phyloP scores from a whole-genome alignment of 495 filamentous ascomycete genomes.

The Xylaria bambusicola region DNA sequence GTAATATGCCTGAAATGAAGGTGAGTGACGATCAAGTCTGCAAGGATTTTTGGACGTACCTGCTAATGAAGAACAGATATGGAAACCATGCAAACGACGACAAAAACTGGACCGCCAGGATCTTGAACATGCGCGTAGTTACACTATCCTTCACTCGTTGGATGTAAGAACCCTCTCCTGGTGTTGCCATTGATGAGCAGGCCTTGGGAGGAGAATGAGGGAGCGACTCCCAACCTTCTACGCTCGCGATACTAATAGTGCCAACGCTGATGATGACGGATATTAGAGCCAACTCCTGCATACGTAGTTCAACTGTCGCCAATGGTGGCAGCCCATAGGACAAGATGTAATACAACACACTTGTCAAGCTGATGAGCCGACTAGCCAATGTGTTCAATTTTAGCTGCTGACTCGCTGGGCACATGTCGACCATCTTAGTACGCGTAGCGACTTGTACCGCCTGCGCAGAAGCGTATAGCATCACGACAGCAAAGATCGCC shows the following conservation, averaged over 20 bases:
- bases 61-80: constrained; percentile 7
- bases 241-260: neutral
- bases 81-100: constrained; percentile 4
- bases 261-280: constrained; percentile 1
- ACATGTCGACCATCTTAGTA: constrained; percentile 1
- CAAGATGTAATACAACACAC: constrained; percentile 3
- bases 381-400: neutral
- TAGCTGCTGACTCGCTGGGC: neutral
- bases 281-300: constrained; percentile 4
- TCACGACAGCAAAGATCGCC: neutral
- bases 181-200: no score
- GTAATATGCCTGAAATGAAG: no score
- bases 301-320: neutral
- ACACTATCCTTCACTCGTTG: neutral
- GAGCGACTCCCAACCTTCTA: neutral
- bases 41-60: neutral
- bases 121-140: neutral
- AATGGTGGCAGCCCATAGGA: neutral
- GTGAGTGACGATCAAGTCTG: no score
- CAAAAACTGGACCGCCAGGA: neutral
- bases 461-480: constrained; percentile 1
- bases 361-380: constrained; percentile 2
- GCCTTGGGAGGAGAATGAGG: no score
- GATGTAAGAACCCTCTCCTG: no score
- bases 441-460: neutral